Base-by-base conservation (phyloP, 2,329 filamentous ascomycete genomes). In the Cercospora citrullina region DNA sequence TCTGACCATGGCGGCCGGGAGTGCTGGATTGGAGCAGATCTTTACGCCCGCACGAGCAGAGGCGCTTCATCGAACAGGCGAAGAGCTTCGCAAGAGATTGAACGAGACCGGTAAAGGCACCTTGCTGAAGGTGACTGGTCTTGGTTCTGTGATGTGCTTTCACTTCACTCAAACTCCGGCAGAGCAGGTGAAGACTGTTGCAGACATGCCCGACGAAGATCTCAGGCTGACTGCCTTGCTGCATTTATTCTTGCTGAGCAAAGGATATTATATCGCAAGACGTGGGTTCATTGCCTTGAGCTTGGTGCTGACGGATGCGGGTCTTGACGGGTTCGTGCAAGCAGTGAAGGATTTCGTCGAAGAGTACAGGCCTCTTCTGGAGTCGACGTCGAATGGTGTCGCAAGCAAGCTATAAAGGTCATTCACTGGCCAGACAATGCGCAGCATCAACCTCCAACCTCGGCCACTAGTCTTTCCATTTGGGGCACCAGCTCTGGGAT, bases 1-100 rank as follows among this genome's bases (percentile, higher is more conserved):
- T 1, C 77, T 90, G 6, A 84, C 84, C 1, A 90, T 90, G 82
- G 80, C 81, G 26, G 85, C 86, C 7, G 88, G 88, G 1, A 75
- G 80, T 39, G 78, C 77, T 5, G 83, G 79, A 1, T 68, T 81
- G 3, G 74, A 76, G 36, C 64, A 79, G 26, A 69, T 81, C 7
- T 81, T 77, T 66, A 81, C 77, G 8, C 73, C 78, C 1, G 73
- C 77, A 23, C 73, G 74, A 33, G 74, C 74, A 9, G 39, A 58
- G 33, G 71, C 72, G 36, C 75, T 80, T 30, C 79, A 78, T 62
- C 68, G 68, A 5, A 69, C 69, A n/a, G 79, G 80, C 14, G 77
- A 80, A 51, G 65, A 64, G 57, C 67, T 81, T 6, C 72, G 75
- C 4, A 55, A 66, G 45, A 63, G 65, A 18, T 68, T 81, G 36